Evolutionary conservation across 2,329 filamentous ascomycete genomes (phyloP), one percentile per base, ranked within the genome.

Genomic region (Zymoseptoria ardabiliae): DNA sequence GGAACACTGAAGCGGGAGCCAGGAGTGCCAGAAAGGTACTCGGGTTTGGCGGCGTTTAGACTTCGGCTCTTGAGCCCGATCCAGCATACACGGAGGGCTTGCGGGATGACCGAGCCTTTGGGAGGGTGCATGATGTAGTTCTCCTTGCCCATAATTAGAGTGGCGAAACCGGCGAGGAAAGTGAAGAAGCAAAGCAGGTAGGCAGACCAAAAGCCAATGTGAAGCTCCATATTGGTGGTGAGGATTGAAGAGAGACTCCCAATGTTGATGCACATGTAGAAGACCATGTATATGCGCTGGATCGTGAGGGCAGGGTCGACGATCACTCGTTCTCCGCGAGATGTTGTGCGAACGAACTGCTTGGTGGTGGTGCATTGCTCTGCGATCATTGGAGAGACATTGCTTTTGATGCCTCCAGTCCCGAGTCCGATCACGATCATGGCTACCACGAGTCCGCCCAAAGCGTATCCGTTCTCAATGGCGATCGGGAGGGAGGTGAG

Each of bases 331-430:
- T 78, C 75, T 41, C 76, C 76, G 69, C 57, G 73, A 65, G 75
- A 61, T 22, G 74, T 57, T 2, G 66, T 69, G 59, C 71, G 74
- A 50, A 79, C 67, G 58, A 72, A 75, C 0, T 72, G 70, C 21
- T 68, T 73, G 9, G 60, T 63, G 23, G 61, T 58, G 11, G 67
- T 70, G 41, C 77, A 75, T 64, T 79, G 77, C 65, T 79, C 77
- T 3, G 77, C 77, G 53, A 79, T 76, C 50, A 79, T 62, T 1
- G 77, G 77, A 19, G 73, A 74, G 50, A 91, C 87, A 68, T 91
- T 91, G 65, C 86, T 82, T 78, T 91, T 92, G 82, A 91, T 91
- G 68, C 89, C 87, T 60, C 88, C 88, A 0, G 87, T 89, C 48
- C 88, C 88, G 22, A 89, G 71, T 20, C 88, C 87, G 70, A 90